Base-by-base conservation (phyloP, 331 rosid species). In the Erythrophleum ivorense region DNA sequence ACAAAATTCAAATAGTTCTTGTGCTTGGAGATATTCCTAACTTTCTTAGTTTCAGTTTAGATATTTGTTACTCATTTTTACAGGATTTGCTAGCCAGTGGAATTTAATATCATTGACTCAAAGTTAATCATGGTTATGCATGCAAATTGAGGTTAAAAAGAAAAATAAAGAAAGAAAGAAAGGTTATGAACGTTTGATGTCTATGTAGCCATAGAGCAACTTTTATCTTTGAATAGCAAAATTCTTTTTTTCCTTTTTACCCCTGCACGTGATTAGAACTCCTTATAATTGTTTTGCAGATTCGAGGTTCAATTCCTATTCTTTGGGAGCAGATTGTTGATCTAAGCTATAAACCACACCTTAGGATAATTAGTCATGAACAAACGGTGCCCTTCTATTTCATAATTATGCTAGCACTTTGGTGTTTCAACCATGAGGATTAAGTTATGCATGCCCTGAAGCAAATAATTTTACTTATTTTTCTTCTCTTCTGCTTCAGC, bases 251-350 rank as follows among this genome's bases (percentile, higher is more conserved):
- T 10, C 36, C 36, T 2, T 43, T 68, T 9, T 46, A 38, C 34
- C 43, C 33, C 46, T 7, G 41, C 41, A 48, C 45, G 19, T 83
- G 1, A 68, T 53, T 77, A 57, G 49, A 68, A 57, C 68, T 49
- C 73, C 33, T 50, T 19, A 74, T 67, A 52, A 60, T 60, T 18
- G 4, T 78, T 81, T 87, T 87, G 78, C 90, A 95, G 99, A 78
- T 83, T 87, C 95, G 99, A 73, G 99, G 99, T 59, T 93, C 99
- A 53, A 85, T 95, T 79, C 99, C 97, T 67, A 84, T 93, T 84
- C 90, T 95, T 34, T 95, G 98, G 99, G 98, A 93, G 88, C 99
- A 95, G 86, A 95, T 95, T 80, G 98, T 93, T 89, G 99, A 93
- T 86, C 89, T 95, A 81, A 93, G 98, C 91, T 95, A 95, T 84